Conservation (phyloP, 83 land plant species). For the Picea abies region DNA sequence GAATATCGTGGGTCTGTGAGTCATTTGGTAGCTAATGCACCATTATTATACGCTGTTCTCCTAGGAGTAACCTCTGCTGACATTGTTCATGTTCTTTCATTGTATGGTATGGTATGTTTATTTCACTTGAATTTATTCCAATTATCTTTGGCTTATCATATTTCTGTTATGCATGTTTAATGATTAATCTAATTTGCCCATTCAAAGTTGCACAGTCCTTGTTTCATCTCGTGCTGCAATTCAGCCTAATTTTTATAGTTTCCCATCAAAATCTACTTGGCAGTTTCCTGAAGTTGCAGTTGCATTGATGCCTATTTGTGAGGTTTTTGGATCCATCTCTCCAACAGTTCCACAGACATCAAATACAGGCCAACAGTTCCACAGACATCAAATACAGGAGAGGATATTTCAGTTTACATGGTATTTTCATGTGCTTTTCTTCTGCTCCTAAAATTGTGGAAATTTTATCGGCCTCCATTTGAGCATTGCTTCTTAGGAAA, state of each 20-base stretch:
- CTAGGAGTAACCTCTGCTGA: slow-evolving; percentile 55
- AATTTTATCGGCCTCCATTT: slow-evolving; percentile 77
- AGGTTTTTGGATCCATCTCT: slow-evolving; percentile 73
- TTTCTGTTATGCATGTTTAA: background rate
- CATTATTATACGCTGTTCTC: slow-evolving; percentile 67
- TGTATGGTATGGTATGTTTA: slow-evolving; percentile 34
- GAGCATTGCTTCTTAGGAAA: slow-evolving; percentile 55
- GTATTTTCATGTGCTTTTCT: slow-evolving; percentile 80
- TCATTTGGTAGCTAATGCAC: slow-evolving; percentile 50
- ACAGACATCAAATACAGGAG: too few relatives aligned
- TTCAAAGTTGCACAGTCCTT: background rate
- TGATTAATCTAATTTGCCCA: slow-evolving; percentile 7
- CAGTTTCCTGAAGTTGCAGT: slow-evolving; percentile 89
- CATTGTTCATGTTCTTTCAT: slow-evolving; percentile 70
- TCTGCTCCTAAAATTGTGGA: slow-evolving; percentile 77
- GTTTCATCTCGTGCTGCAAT: background rate
- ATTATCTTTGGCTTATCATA: too few relatives aligned
- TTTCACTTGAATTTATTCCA: too few relatives aligned
- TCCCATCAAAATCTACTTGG: slow-evolving; percentile 20
- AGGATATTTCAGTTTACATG: slow-evolving; percentile 52
- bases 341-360: slow-evolving; percentile 41
- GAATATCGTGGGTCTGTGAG: slow-evolving; percentile 33
- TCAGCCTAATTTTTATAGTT: background rate
- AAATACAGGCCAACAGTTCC: too few relatives aligned
- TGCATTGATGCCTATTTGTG: slow-evolving; percentile 79